These are phyloP conservation scores for Rhynchosporium graminicola DNA, from an alignment of 2,329 filamentous ascomycete species.

Conservation along the genomic window DNA sequence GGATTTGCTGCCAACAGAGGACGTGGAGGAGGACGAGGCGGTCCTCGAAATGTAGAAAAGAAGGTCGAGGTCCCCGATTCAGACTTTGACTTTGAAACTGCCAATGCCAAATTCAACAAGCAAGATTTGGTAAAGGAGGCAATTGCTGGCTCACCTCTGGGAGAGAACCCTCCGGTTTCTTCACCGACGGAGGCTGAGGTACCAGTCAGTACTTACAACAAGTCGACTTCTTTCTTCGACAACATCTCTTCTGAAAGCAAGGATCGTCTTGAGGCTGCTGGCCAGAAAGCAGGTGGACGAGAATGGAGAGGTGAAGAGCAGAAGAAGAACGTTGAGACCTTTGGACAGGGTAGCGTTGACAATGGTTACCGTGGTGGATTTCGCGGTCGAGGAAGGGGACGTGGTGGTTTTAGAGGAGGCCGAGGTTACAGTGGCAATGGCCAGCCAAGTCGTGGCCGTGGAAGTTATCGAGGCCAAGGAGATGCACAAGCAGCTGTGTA, in stretches of 20 bases:
- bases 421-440: slow-evolving; percentile 26
- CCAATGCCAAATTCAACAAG: slow-evolving; percentile 88
- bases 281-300: slow-evolving; percentile 70
- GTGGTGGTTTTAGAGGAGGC: slow-evolving; percentile 43
- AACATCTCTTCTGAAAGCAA: slow-evolving; percentile 95
- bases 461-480: slow-evolving; percentile 36
- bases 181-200: slow-evolving; percentile 47
- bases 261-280: slow-evolving; percentile 76
- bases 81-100: slow-evolving; percentile 87
- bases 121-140: slow-evolving; percentile 85
- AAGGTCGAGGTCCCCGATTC: slow-evolving; percentile 88
- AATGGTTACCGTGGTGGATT: slow-evolving; percentile 73
- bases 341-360: slow-evolving; percentile 94
- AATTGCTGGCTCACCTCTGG: slow-evolving; percentile 72
- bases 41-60: slow-evolving; percentile 45
- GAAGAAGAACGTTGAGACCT: slow-evolving; percentile 95
- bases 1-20: slow-evolving; percentile 44
- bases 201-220: slow-evolving; percentile 73
- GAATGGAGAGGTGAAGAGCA: slow-evolving; percentile 93
- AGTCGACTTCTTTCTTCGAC: slow-evolving; percentile 89
- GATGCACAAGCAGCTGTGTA: slow-evolving; percentile 33
- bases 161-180: slow-evolving; percentile 49
- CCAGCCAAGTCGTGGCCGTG: slow-evolving; percentile 32
- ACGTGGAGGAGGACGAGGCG: slow-evolving; percentile 47
- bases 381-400: slow-evolving; percentile 67